These are phyloP conservation scores for Blastobotrys serpentis DNA, from an alignment of 1,139 yeast species.

Conservation along the genomic window DNA sequence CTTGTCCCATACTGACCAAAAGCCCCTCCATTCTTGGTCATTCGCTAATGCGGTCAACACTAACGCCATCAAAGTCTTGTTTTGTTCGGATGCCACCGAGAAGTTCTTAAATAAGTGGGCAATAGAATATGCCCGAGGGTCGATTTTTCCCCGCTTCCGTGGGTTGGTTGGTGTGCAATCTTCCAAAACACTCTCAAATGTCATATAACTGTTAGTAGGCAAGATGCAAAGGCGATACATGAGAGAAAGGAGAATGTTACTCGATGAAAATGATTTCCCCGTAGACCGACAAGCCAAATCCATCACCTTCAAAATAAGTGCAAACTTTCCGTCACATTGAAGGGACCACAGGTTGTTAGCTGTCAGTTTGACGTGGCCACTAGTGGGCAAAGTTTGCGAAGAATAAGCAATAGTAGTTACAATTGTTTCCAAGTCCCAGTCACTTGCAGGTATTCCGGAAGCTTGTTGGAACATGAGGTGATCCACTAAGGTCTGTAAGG, in stretches of 20 bases:
- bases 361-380: conserved; percentile 15
- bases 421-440: conserved; percentile 34
- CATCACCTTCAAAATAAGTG: conserved; percentile 31
- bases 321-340: conserved; percentile 30
- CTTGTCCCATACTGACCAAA: conserved; percentile 38
- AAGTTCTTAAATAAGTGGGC: conserved; percentile 27
- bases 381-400: conserved; percentile 21
- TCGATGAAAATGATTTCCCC: conserved; percentile 28
- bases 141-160: conserved; percentile 21
- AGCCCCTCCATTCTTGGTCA: conserved; percentile 39
- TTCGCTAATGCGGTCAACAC: conserved; percentile 42
- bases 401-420: conserved; percentile 36
- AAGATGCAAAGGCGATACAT: conserved; percentile 33
- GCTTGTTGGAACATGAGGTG: conserved; percentile 35
- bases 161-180: conserved; percentile 27
- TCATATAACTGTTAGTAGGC: conserved; percentile 22
- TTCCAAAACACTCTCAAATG: conserved; percentile 27
- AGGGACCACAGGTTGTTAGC: conserved; percentile 24
- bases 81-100: conserved; percentile 17
- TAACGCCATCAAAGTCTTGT: conserved; percentile 33
- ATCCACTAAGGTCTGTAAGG: conserved; percentile 29
- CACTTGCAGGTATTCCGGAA: conserved; percentile 32
- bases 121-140: conserved; percentile 29
- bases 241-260: conserved; percentile 29
- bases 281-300: conserved; percentile 33